phyloP scores from a whole-genome alignment of 257 asterid genomes.

The Przewalskia tangutica region DNA sequence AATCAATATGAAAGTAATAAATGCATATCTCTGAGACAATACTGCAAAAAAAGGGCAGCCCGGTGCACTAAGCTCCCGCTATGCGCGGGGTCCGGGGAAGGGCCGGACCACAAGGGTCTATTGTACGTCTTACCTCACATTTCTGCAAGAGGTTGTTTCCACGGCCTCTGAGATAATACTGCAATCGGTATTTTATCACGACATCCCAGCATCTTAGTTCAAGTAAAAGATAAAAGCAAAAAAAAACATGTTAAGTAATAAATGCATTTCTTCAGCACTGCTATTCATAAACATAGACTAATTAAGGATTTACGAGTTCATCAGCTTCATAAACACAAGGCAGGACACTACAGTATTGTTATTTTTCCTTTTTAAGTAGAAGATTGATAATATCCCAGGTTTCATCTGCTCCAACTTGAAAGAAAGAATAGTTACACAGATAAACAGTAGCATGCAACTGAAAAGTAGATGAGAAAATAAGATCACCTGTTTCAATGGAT shows the following conservation, averaged over 20 bases:
- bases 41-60: too few relatives aligned
- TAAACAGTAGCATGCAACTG: not conserved
- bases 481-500: conserved; percentile 51
- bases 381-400: not conserved
- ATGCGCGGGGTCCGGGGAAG: too few relatives aligned
- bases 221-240: not conserved
- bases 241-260: not conserved
- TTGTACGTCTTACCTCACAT: too few relatives aligned
- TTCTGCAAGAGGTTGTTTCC: too few relatives aligned
- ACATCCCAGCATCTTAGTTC: not conserved
- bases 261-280: not conserved
- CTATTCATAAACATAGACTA: not conserved
- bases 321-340: not conserved
- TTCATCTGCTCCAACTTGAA: not conserved
- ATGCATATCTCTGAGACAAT: not conserved
- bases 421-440: not conserved
- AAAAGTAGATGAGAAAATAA: conserved; percentile 7
- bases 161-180: not conserved
- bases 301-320: not conserved
- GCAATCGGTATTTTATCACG: not conserved
- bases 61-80: too few relatives aligned
- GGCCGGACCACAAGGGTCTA: too few relatives aligned
- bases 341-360: not conserved
- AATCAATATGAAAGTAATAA: not conserved
- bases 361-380: not conserved